Evolutionary conservation across 2,329 filamentous ascomycete genomes (phyloP).

Genomic region (Phaeoacremonium minimum): DNA sequence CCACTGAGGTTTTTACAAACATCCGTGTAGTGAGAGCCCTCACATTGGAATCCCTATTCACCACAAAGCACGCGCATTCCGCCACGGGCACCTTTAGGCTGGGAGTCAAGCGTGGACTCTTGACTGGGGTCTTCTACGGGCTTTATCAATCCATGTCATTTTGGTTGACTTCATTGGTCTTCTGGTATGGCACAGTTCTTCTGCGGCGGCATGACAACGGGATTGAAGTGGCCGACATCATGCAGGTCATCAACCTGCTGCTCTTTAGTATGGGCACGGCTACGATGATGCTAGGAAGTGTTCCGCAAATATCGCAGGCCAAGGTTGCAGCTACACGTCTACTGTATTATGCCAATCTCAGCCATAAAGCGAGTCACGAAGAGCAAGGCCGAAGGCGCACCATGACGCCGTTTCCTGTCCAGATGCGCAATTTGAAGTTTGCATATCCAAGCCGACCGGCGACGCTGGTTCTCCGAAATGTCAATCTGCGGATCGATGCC

Average conservation of each 20-base stretch:
- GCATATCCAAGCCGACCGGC: conserved; percentile 60
- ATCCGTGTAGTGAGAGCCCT: conserved; percentile 75
- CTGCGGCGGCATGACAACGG: conserved; percentile 42
- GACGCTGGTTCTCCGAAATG: conserved; percentile 50
- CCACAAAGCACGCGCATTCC: conserved; percentile 53
- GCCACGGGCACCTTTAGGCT: conserved; percentile 48
- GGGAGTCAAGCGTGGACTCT: conserved; percentile 62
- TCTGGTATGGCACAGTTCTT: conserved; percentile 74
- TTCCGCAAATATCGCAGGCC: conserved; percentile 77
- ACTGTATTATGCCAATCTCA: conserved; percentile 63
- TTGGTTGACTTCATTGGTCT: conserved; percentile 73
- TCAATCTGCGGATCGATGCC: conserved; percentile 61
- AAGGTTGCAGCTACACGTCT: conserved; percentile 69
- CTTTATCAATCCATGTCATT: conserved; percentile 69
- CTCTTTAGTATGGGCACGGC: conserved; percentile 78
- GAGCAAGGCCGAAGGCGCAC: conserved; percentile 35
- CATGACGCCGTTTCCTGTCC: conserved; percentile 35
- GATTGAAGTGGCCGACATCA: conserved; percentile 51
- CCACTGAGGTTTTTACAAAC: conserved; percentile 73
- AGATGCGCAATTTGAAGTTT: conserved; percentile 61
- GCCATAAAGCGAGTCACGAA: conserved; percentile 52
- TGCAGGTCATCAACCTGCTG: conserved; percentile 76
- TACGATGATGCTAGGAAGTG: conserved; percentile 62
- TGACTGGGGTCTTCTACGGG: conserved; percentile 69
- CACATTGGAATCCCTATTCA: conserved; percentile 69